Evolutionary conservation across 2,329 filamentous ascomycete species (phyloP).

Genomic region (Aspergillus eucalypticola): DNA sequence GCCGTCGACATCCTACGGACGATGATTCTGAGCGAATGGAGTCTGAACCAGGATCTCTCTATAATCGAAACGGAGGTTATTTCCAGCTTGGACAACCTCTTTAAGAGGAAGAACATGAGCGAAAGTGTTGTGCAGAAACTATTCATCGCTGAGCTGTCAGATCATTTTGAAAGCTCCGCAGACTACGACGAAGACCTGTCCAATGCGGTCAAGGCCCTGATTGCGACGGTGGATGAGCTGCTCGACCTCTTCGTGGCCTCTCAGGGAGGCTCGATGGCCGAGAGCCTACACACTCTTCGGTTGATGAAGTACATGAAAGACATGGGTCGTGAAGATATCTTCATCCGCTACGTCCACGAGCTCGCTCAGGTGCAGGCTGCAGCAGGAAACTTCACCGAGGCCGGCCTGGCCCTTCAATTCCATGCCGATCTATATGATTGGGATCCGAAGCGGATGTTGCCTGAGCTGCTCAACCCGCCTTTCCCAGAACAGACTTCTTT

Average conservation of each 20-base stretch:
- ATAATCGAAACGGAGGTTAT: conserved; percentile 96
- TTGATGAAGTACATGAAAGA: conserved; percentile 96
- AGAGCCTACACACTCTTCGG: conserved; percentile 84
- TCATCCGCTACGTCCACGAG: conserved; percentile 93
- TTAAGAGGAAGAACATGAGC: conserved; percentile 83
- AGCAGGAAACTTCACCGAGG: conserved; percentile 78
- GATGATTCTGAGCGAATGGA: conserved; percentile 99
- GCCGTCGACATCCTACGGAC: conserved; percentile 92
- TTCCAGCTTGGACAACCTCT: conserved; percentile 84
- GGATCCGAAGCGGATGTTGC: conserved; percentile 70
- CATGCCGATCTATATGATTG: conserved; percentile 93
- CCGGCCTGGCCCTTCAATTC: conserved; percentile 81
- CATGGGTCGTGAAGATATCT: conserved; percentile 96
- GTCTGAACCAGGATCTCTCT: conserved; percentile 84
- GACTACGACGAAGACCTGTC: conserved; percentile 72
- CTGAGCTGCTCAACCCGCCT: conserved; percentile 69
- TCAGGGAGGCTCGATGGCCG: conserved; percentile 70
- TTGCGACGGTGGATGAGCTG: conserved; percentile 84
- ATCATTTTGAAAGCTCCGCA: conserved; percentile 72
- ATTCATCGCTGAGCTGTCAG: conserved; percentile 82
- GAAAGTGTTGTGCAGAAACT: conserved; percentile 90
- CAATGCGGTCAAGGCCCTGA: conserved; percentile 72
- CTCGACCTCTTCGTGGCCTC: conserved; percentile 88
- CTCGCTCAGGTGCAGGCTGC: conserved; percentile 75
- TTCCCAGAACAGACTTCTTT: conserved; percentile 84